Percentiles rank a stretch among this genome's conserved stretches.
Evolutionary conservation across 352 stramenopile genomes (phyloP).

Genomic region (Pelagophyceae sp.): DNA sequence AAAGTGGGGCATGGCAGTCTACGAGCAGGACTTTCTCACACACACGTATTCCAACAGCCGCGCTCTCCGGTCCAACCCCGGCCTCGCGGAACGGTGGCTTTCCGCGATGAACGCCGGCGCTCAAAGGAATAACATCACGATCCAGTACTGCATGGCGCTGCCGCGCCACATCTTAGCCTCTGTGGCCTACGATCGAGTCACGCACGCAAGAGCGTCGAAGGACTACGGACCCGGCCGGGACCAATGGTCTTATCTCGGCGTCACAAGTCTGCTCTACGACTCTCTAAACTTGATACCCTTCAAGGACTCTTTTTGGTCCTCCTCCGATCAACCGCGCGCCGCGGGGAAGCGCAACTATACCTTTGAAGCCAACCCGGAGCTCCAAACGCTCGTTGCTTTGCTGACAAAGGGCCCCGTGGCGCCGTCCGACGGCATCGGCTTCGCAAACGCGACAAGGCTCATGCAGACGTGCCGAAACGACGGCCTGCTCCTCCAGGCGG

Average conservation of each 20-base stretch:
- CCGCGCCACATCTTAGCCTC: neutral
- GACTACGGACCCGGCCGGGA: neutral
- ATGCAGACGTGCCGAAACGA: neutral
- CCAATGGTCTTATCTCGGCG: neutral
- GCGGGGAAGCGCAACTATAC: neutral
- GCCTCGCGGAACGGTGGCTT: neutral
- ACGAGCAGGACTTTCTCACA: neutral
- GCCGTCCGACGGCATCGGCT: neutral
- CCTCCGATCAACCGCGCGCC: neutral
- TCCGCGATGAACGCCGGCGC: neutral
- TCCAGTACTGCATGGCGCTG: constrained; percentile 5
- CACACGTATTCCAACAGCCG: neutral
- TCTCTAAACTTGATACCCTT: neutral
- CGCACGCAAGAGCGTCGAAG: neutral
- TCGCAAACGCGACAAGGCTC: neutral
- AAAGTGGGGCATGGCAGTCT: neutral
- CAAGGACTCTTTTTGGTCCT: neutral
- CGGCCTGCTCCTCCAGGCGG: neutral
- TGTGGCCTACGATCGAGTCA: neutral
- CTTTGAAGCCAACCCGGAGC: neutral
- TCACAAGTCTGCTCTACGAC: neutral
- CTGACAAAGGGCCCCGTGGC: neutral
- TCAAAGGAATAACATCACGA: neutral
- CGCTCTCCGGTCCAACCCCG: neutral
- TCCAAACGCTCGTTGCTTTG: neutral